A percentile compares a stretch with the other conserved stretches of the same genome.
These are phyloP conservation scores for Proliferodiscus dingleyae DNA, from an alignment of 2,329 filamentous ascomycete genomes.

Conservation along the genomic window DNA sequence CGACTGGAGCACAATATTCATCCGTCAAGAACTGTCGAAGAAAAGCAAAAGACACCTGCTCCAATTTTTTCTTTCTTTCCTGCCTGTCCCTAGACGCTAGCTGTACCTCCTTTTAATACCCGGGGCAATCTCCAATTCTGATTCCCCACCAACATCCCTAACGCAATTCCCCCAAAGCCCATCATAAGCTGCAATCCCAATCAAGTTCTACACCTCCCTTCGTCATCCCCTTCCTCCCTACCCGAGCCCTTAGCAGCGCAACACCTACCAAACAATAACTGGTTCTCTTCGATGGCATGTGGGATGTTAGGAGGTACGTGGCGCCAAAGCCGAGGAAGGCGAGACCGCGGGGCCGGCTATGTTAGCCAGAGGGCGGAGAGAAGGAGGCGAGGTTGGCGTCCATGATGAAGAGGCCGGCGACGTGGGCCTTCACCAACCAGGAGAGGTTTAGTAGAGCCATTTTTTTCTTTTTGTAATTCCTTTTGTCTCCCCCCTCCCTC, in stretches of 20 bases:
- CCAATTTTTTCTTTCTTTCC: too few relatives aligned
- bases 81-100: too few relatives aligned
- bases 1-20: too few relatives aligned
- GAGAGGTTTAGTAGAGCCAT: constrained; percentile 14
- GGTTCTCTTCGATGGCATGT: constrained; percentile 22
- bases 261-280: constrained; percentile 18
- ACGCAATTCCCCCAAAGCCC: constrained; percentile 2
- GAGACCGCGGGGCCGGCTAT: constrained; percentile 17
- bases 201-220: constrained; percentile 3
- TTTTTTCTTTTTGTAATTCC: too few relatives aligned
- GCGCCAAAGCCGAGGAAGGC: constrained; percentile 17
- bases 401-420: neutral
- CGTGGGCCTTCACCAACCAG: constrained; percentile 11
- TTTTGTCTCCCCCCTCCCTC: too few relatives aligned
- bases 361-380: constrained; percentile 1
- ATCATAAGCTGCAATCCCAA: constrained; percentile 10
- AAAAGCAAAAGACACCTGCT: too few relatives aligned
- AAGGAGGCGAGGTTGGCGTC: constrained; percentile 2
- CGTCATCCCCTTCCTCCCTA: neutral
- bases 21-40: too few relatives aligned
- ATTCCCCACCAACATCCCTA: constrained; percentile 10
- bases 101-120: too few relatives aligned
- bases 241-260: too few relatives aligned
- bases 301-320: constrained; percentile 17
- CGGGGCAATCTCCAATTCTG: neutral